Percentiles rank a stretch among this genome's conserved stretches.
These are phyloP conservation scores for Grosmannia penicillata DNA, from an alignment of 2,329 filamentous ascomycete species.

Conservation along the genomic window DNA sequence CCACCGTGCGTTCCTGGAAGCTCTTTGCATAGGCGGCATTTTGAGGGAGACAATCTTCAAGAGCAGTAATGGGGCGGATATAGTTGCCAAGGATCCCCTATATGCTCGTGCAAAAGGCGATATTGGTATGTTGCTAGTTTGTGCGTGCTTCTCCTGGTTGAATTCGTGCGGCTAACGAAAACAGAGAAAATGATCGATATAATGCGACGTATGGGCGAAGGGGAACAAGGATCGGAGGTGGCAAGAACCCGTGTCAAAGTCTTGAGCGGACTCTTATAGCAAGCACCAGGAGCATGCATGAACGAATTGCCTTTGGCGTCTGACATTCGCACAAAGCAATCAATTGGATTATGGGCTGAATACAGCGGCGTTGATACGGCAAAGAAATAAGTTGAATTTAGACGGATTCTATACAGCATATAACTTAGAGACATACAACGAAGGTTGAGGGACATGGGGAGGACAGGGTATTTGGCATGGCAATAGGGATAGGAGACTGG, in stretches of 20 bases:
- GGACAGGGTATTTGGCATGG: no score
- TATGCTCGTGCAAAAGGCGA: slow-evolving; percentile 45
- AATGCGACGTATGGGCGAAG: slow-evolving; percentile 41
- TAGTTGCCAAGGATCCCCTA: slow-evolving; percentile 36
- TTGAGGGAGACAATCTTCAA: slow-evolving; percentile 32
- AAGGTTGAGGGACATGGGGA: no score
- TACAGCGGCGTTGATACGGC: no score
- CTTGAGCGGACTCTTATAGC: slow-evolving; percentile 34
- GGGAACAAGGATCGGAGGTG: slow-evolving; percentile 40
- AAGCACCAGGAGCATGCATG: neutral
- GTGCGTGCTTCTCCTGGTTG: neutral
- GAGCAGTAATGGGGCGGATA: slow-evolving; percentile 29
- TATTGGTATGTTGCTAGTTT: slow-evolving; percentile 35
- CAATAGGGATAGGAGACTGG: no score
- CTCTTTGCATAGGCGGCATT: slow-evolving; percentile 50
- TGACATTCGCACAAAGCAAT: no score
- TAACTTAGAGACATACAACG: no score
- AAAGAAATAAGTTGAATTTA: no score
- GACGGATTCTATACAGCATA: no score
- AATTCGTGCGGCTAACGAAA: neutral
- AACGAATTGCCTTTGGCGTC: no score
- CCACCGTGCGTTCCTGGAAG: slow-evolving; percentile 66
- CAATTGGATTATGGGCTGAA: no score
- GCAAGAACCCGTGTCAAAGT: slow-evolving; percentile 44
- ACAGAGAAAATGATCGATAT: slow-evolving; percentile 43